Evolutionary conservation across 805 yeast species (phyloP).

Genomic region (Kluyveromyces dobzhanskii): DNA sequence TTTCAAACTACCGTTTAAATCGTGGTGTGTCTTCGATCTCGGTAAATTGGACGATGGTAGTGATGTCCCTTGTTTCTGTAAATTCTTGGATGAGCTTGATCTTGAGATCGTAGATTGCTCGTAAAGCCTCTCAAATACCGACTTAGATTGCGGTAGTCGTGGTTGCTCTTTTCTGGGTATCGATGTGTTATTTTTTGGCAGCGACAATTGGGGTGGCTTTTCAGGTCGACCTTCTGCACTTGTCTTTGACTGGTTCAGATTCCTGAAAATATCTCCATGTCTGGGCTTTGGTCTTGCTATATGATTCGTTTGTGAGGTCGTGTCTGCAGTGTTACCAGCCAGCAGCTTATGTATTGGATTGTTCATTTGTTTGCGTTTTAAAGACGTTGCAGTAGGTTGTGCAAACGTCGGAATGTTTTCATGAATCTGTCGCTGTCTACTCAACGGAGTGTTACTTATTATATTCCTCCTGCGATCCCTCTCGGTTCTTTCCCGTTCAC

Average conservation of each 20-base stretch:
- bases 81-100: conserved; percentile 16
- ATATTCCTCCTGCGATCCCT: conserved; percentile 8
- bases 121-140: conserved; percentile 23
- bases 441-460: conserved; percentile 14
- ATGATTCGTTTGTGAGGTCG: neutral
- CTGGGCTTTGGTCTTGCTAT: neutral
- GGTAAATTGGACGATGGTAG: neutral
- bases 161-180: neutral
- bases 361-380: conserved; percentile 10
- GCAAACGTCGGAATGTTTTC: conserved; percentile 17
- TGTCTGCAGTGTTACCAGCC: no score
- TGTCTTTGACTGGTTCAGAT: neutral
- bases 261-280: conserved; percentile 1
- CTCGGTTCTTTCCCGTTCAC: conserved; percentile 1
- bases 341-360: conserved; percentile 1
- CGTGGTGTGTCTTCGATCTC: conserved; percentile 2
- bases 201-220: no score
- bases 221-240: conserved; percentile 1
- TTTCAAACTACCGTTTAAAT: neutral
- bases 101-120: conserved; percentile 15
- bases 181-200: no score
- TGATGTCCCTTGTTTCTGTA: no score
- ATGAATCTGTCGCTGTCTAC: conserved; percentile 12
- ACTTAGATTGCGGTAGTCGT: conserved; percentile 7
- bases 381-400: conserved; percentile 20